A percentile compares a stretch with the other conserved stretches of the same genome.
phyloP scores from a whole-genome alignment of 139 green algal species.

The Chlamydomonas incerta region DNA sequence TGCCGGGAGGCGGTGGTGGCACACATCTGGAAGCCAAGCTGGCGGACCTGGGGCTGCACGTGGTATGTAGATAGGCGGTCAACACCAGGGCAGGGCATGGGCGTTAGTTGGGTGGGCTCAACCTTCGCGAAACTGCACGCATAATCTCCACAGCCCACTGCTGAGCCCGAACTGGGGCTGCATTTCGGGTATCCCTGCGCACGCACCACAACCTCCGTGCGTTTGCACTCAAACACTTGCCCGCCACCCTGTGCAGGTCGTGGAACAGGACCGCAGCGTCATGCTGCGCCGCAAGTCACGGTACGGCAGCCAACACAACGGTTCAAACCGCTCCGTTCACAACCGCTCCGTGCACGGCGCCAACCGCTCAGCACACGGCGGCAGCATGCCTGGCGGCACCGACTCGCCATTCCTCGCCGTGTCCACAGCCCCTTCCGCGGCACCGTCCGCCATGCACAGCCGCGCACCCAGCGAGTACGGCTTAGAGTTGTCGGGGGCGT shows the following conservation, averaged over 20 bases:
- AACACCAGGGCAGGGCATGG: too few species aligned
- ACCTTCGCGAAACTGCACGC: too few species aligned
- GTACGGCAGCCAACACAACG: not conserved
- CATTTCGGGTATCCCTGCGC: too few species aligned
- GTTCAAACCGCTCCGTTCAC: not conserved
- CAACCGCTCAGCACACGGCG: not conserved
- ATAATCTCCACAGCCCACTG: too few species aligned
- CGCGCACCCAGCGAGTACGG: too few species aligned
- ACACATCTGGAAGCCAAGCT: not conserved
- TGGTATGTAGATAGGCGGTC: too few species aligned
- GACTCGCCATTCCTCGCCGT: not conserved
- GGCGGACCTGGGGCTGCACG: conserved; percentile 17
- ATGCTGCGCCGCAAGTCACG: conserved; percentile 2
- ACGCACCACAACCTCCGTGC: too few species aligned
- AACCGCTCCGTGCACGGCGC: not conserved
- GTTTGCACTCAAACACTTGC: too few species aligned
- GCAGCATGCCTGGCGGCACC: not conserved
- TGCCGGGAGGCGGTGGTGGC: not conserved
- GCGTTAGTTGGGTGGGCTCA: too few species aligned
- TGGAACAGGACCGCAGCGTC: conserved; percentile 6
- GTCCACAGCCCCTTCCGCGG: not conserved
- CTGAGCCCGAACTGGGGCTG: too few species aligned
- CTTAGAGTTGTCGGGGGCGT: too few species aligned
- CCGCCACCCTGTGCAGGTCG: not conserved
- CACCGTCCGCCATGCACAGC: too few species aligned